Base-by-base conservation (phyloP, 345 rosid species). In the Punica granatum region DNA sequence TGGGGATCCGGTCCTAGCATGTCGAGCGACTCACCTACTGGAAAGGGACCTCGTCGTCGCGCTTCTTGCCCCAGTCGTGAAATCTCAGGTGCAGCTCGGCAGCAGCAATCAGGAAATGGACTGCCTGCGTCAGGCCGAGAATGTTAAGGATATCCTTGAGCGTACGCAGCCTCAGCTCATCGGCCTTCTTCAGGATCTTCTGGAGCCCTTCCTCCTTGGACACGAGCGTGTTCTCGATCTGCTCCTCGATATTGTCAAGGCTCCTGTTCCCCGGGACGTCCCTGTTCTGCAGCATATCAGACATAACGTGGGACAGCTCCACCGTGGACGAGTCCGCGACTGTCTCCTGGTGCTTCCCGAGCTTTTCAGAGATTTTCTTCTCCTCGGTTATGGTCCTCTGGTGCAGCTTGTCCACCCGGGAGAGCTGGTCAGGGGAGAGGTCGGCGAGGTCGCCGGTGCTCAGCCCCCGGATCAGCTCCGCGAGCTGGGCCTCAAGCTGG, bases 1-100 rank as follows among this genome's bases (percentile, higher is more conserved):
- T 13, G 3, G 26, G 5, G 59, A 7, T 53, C 14, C 56, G 31
- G 59, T 53, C 1, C 59, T 23, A 3, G 23, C 53, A 37, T 5
- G 41, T 37, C 11, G 41, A 37, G 41, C 11, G 41, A 5, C 41
- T 37, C 11, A 37, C 41, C 6, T 11, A 37, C 41, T 11, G 41
- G 41, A 37, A 37, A 44, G 26, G 56, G 33, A 32, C 48, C 25
- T 9, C 18, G 32, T 66, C 51, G 35, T 77, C 85, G 16, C 48
- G 73, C 69, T 71, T 72, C 72, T 64, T 65, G 1, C 84, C 84
- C 86, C 84, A 80, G 0, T 80, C 83, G n/a, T 84, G 88, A 62
- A 84, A 21, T 61, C 81, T 73, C 51, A 71, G 70, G 49, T 80
- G 83, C 65, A 82, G 58, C 82, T 84, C 83, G 2, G 84, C 84